phyloP scores from a whole-genome alignment of 768 basidiomycete genomes.

The Rhizopogon rudus region DNA sequence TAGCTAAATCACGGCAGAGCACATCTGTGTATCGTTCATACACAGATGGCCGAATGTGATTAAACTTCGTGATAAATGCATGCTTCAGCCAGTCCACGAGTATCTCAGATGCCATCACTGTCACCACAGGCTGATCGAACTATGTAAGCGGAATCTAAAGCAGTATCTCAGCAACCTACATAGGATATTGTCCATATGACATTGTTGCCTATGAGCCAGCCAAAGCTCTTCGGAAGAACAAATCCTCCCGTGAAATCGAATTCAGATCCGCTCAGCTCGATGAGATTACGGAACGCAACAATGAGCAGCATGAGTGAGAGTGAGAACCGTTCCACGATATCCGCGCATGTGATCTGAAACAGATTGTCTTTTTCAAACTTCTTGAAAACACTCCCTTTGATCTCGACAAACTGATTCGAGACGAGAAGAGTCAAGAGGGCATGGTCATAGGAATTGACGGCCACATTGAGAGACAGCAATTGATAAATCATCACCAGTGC shows the following conservation, averaged over 20 bases:
- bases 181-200: conserved; percentile 87
- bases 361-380: conserved; percentile 98
- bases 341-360: conserved; percentile 98
- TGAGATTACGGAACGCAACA: conserved; percentile 91
- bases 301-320: conserved; percentile 85
- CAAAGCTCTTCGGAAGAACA: conserved; percentile 76
- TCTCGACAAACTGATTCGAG: conserved; percentile 98
- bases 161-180: conserved; percentile 39
- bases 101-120: conserved; percentile 89
- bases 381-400: conserved; percentile 99
- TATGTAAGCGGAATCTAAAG: not conserved
- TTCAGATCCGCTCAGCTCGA: conserved; percentile 89
- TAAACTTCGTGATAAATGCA: conserved; percentile 99
- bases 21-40: conserved; percentile 96
- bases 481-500: conserved; percentile 96
- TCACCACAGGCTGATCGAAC: conserved; percentile 71
- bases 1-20: conserved; percentile 87
- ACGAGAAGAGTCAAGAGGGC: conserved; percentile 90
- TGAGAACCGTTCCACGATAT: conserved; percentile 97
- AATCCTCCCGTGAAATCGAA: conserved; percentile 72
- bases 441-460: conserved; percentile 97
- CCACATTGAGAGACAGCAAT: conserved; percentile 90
- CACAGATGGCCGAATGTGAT: conserved; percentile 92
- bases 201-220: conserved; percentile 77
- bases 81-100: conserved; percentile 98